These are phyloP conservation scores for Coffea humblotiana DNA, from an alignment of 305 asterid genomes.

Conservation along the genomic window DNA sequence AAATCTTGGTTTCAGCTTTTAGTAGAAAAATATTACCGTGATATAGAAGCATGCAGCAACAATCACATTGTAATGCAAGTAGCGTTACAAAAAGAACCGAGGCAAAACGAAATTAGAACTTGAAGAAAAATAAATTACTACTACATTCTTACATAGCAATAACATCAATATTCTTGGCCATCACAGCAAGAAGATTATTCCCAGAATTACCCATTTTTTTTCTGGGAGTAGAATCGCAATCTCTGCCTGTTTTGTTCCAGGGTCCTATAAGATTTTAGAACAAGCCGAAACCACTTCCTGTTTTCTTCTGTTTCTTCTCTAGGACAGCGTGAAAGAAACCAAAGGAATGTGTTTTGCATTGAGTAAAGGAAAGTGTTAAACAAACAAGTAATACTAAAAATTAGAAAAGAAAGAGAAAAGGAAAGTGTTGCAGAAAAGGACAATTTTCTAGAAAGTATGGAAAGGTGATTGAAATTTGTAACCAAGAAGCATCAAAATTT, in stretches of 20 bases:
- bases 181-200: conserved; percentile 63
- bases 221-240: neutral
- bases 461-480: conserved; percentile 29
- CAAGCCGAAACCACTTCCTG: neutral
- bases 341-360: neutral
- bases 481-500: conserved; percentile 25
- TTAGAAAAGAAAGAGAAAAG: conserved; percentile 10
- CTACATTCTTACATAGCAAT: conserved; percentile 61
- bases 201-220: conserved; percentile 59
- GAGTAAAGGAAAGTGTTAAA: neutral
- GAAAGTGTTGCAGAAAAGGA: conserved; percentile 13
- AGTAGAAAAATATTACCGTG: neutral
- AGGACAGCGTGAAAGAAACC: neutral
- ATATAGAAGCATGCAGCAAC: neutral
- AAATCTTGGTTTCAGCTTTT: neutral
- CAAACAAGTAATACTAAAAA: neutral
- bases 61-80: neutral
- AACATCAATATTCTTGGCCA: conserved; percentile 81
- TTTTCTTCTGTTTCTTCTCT: neutral
- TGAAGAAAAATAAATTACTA: neutral
- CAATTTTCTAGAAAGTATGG: conserved; percentile 29
- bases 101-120: neutral
- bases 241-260: neutral
- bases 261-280: conserved; percentile 6
- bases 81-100: neutral